Evolutionary conservation across 164 flowering plant species (phyloP).

Genomic region (Vitis riparia): DNA sequence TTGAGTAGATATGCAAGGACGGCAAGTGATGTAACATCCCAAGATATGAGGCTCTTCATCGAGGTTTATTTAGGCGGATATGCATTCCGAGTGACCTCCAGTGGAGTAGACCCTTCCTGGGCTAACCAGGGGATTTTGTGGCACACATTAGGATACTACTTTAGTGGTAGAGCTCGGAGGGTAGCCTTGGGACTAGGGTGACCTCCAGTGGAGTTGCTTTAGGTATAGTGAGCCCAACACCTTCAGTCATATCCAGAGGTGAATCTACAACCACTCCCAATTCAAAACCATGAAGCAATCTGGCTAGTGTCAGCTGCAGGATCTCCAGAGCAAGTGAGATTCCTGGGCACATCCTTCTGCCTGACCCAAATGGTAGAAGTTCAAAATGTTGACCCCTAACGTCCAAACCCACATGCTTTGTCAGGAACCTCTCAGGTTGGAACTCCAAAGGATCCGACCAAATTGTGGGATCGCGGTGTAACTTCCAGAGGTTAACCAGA

Average conservation of each 20-base stretch:
- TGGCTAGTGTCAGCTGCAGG: constrained; percentile 24
- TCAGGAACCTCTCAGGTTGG: constrained; percentile 2
- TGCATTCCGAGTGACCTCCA: no score
- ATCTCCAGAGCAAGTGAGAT: constrained; percentile 16
- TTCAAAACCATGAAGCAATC: constrained; percentile 30
- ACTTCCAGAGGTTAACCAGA: constrained; percentile 34
- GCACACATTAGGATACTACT: background rate
- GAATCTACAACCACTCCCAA: background rate
- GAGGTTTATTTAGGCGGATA: constrained; percentile 4
- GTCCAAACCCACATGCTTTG: constrained; percentile 10
- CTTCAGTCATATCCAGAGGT: constrained; percentile 24
- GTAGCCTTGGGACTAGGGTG: constrained; percentile 23
- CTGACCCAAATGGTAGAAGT: no score
- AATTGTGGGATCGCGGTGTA: constrained; percentile 34
- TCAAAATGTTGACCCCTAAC: background rate
- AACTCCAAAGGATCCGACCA: constrained; percentile 37
- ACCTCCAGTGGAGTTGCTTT: constrained; percentile 26
- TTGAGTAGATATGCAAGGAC: no score
- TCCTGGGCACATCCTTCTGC: constrained; percentile 9
- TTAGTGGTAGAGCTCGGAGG: background rate
- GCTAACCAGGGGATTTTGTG: no score
- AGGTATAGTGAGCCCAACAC: constrained; percentile 11
- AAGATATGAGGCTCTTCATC: no score
- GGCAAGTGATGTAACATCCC: no score
- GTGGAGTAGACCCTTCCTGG: background rate